Conservation (phyloP, 2,329 filamentous ascomycete genomes). For the Zymoseptoria pseudotritici region DNA sequence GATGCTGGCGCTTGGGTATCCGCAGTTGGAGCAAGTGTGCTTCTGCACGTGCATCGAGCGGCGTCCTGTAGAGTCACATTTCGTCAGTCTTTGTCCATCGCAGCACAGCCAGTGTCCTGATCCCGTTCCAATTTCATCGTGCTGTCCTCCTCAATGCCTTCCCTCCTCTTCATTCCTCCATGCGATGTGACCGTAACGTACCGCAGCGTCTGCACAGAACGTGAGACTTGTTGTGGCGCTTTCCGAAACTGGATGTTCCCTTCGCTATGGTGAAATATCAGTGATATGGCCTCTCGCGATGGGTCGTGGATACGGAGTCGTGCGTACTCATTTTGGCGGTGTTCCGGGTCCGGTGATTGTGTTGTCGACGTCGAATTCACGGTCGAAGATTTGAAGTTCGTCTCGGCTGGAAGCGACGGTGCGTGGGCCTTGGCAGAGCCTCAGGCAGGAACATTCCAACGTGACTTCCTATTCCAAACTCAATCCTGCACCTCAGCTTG, state of each 20-base stretch:
- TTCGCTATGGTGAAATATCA: conserved; percentile 46
- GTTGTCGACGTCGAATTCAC: background rate
- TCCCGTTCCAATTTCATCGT: conserved; percentile 1
- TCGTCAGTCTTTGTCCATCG: conserved; percentile 21
- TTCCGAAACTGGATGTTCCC: conserved; percentile 65
- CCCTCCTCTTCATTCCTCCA: conserved; percentile 3
- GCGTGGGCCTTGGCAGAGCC: background rate
- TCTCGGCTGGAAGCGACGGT: background rate
- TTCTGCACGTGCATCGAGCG: conserved; percentile 99
- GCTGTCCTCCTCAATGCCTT: conserved; percentile 1
- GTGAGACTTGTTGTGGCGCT: conserved; percentile 97
- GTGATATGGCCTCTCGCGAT: conserved; percentile 34
- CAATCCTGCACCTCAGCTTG: too few species aligned
- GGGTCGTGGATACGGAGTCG: background rate
- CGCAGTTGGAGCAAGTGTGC: conserved; percentile 92
- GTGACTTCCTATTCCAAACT: too few species aligned
- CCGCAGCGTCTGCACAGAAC: conserved; percentile 97
- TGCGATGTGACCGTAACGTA: conserved; percentile 47
- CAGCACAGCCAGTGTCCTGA: background rate
- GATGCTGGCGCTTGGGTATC: conserved; percentile 94
- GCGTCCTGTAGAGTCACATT: conserved; percentile 54
- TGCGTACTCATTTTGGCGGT: conserved; percentile 27
- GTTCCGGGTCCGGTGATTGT: conserved; percentile 2
- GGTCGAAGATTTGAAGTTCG: background rate
- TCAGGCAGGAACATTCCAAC: too few species aligned